phyloP scores from a whole-genome alignment of 2,329 filamentous ascomycete species.

The Tolypocladium amazonense region DNA sequence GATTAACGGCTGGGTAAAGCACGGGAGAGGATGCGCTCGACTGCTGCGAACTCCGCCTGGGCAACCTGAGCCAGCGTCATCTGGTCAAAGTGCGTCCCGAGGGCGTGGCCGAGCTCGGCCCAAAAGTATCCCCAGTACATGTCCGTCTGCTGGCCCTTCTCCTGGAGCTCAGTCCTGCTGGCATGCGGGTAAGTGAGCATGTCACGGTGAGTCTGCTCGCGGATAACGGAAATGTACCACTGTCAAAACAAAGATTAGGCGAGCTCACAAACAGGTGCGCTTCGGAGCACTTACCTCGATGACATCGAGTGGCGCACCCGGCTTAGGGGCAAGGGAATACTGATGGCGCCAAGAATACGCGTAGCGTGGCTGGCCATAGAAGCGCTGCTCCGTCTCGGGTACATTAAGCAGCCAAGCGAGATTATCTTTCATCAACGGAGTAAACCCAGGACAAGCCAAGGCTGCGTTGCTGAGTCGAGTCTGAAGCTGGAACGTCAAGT shows the following conservation, averaged over 20 bases:
- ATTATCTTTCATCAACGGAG: constrained; percentile 49
- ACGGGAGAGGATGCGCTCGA: constrained; percentile 38
- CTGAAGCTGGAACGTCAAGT: constrained; percentile 41
- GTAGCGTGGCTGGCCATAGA: constrained; percentile 36
- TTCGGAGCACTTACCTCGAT: constrained; percentile 34
- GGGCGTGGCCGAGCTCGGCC: constrained; percentile 32
- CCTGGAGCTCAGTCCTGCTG: constrained; percentile 28
- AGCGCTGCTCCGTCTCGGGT: constrained; percentile 19
- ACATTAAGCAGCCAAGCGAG: constrained; percentile 34
- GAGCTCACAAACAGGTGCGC: no score
- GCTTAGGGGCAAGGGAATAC: constrained; percentile 40
- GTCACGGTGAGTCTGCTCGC: constrained; percentile 36
- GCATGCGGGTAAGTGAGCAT: constrained; percentile 27
- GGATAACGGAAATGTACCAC: constrained; percentile 48
- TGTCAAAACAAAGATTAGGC: constrained; percentile 11
- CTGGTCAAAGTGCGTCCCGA: constrained; percentile 31
- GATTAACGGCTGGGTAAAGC: constrained; percentile 16
- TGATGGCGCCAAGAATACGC: constrained; percentile 40
- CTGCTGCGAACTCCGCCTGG: constrained; percentile 32
- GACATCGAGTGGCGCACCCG: constrained; percentile 36
- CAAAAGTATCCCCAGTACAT: constrained; percentile 44
- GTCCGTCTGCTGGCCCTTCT: constrained; percentile 21
- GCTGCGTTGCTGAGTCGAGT: constrained; percentile 40
- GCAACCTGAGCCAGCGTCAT: constrained; percentile 38
- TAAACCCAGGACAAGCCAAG: constrained; percentile 51